These are phyloP conservation scores for Hemileccinum rubropunctum DNA, from an alignment of 768 basidiomycete genomes.

Conservation along the genomic window DNA sequence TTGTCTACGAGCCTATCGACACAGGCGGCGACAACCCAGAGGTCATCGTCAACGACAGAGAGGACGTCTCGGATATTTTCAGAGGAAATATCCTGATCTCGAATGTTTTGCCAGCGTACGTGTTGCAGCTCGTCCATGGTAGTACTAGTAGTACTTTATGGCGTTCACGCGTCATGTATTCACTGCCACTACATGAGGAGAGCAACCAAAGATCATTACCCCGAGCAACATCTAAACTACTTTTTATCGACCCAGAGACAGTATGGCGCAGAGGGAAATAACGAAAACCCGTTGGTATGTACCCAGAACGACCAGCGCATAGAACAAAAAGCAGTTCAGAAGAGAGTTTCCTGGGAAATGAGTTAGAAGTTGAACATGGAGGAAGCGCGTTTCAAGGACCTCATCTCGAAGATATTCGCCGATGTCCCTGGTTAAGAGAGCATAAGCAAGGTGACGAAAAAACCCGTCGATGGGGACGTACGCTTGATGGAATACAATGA, in stretches of 20 bases:
- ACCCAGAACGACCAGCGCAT: slow-evolving; percentile 16
- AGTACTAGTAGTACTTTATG: not conserved
- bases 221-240: slow-evolving; percentile 24
- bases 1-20: slow-evolving; percentile 64
- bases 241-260: slow-evolving; percentile 23
- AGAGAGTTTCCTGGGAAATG: slow-evolving; percentile 66
- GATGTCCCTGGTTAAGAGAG: slow-evolving; percentile 64
- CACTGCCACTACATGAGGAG: too few relatives aligned
- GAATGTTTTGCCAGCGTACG: slow-evolving; percentile 54
- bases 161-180: not conserved
- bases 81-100: slow-evolving; percentile 56
- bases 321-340: slow-evolving; percentile 39
- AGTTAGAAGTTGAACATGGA: slow-evolving; percentile 12
- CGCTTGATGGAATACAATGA: slow-evolving; percentile 99
- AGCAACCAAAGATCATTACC: not conserved
- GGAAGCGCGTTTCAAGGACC: slow-evolving; percentile 40
- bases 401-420: slow-evolving; percentile 98
- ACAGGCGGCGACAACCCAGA: slow-evolving; percentile 78
- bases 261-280: too few relatives aligned
- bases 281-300: not conserved
- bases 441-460: slow-evolving; percentile 5
- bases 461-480: slow-evolving; percentile 28
- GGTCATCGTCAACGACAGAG: slow-evolving; percentile 54
- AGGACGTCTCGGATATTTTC: slow-evolving; percentile 49
- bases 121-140: slow-evolving; percentile 40